phyloP scores from a whole-genome alignment of 176 grass and related monocot species.

The Canna indica region DNA sequence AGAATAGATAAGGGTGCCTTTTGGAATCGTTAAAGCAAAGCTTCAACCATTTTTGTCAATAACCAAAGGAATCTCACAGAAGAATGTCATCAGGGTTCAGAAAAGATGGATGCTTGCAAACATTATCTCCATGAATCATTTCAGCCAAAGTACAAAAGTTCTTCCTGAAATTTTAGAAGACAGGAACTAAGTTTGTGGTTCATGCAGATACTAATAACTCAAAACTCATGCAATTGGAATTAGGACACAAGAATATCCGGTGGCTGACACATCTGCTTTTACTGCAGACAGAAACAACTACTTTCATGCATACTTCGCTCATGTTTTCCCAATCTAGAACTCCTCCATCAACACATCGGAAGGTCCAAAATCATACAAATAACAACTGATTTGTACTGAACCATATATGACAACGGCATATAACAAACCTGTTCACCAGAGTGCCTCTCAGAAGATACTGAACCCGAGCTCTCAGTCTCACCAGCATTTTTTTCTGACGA shows the following conservation, averaged over 20 bases:
- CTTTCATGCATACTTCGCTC: neutral
- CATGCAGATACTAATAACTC: neutral
- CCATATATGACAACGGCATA: neutral
- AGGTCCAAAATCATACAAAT: neutral
- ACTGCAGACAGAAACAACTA: too few relatives aligned
- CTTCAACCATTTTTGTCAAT: neutral
- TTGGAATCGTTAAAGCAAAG: neutral
- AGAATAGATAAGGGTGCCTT: neutral
- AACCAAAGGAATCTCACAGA: neutral
- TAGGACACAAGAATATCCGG: neutral
- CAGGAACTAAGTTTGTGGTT: neutral
- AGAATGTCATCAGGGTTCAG: neutral
- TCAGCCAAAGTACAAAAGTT: neutral
- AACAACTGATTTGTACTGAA: neutral
- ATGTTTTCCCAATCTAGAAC: neutral
- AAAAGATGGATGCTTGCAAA: too few relatives aligned
- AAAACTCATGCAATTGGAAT: neutral
- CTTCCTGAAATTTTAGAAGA: neutral
- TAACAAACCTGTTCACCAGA: slow-evolving; percentile 12
- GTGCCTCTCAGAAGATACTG: slow-evolving; percentile 3
- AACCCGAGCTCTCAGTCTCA: slow-evolving; percentile 7
- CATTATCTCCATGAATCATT: too few relatives aligned
- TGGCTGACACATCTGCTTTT: neutral
- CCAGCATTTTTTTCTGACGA: slow-evolving; percentile 3
- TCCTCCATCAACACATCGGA: neutral